Evolutionary conservation across 2,329 filamentous ascomycete species (phyloP), one percentile per base, ranked within the genome.

Genomic region (Botrytis aclada): DNA sequence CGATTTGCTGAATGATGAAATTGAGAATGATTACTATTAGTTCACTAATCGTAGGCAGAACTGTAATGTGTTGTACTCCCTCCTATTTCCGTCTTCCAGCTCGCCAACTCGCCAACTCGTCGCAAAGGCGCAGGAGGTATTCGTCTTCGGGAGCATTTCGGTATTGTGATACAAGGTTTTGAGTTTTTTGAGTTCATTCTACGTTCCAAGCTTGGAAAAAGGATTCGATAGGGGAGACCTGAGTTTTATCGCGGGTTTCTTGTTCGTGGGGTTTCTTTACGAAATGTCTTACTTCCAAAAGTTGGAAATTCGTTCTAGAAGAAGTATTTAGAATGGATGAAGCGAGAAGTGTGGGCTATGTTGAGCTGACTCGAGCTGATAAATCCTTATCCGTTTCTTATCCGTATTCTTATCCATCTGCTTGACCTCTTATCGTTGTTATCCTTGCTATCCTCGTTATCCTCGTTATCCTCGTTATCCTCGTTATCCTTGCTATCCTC

Each of bases 241-340:
- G 63, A 66, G 63, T 66, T 66, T 51, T 66, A 66, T 51, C 43
- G 63, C 63, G 43, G 64, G 32, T 66, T 66, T 66, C 63, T 51
- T n/a, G 32, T n/a, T 51, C 32, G 43, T 39, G 45, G 32, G 32
- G 22, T 10, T 37, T n/a, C 20, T 22, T 25, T 25, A 37, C 12
- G 25, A 39, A 51, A 39, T 65, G 32, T 65, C 43, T 51, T n/a
- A 16, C 10, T 37, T 63, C 18, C 16, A 32, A 32, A 43, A 43
- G 61, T 51, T 51, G 32, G 43, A 51, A 51, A n/a, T 54, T 54
- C 25, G 25, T 54, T 67, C 64, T 67, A 54, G 64, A 67, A 67
- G 64, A 29, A 54, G 63, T 66, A 32, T 43, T 47, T 32, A 6
- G 14, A 56, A 29, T 18, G n/a, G 51, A 56, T 56, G 51, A 39